Percentiles rank a stretch among this genome's conserved stretches.
Conservation (phyloP, 805 yeast species). For the Candida ortonii region DNA sequence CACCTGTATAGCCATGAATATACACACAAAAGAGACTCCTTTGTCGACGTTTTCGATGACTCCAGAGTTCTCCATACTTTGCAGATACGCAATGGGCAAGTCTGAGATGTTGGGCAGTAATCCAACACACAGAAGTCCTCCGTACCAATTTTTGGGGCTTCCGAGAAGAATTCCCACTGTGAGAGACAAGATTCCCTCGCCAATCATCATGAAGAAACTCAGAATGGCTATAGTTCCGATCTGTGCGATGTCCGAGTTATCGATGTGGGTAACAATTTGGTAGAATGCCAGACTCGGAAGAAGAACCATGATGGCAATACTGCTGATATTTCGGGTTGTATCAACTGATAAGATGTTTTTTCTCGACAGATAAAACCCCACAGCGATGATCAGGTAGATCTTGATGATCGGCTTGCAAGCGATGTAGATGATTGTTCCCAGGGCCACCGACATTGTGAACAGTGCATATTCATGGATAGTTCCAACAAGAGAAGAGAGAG, state of each 20-base stretch:
- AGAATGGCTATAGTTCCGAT: conserved; percentile 63
- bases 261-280: conserved; percentile 64
- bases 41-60: conserved; percentile 58
- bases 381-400: conserved; percentile 65
- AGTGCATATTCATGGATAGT: background rate
- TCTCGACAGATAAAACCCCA: conserved; percentile 65
- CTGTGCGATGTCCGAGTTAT: conserved; percentile 64
- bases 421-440: conserved; percentile 70
- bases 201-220: conserved; percentile 40
- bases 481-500: too few relatives aligned
- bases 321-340: conserved; percentile 66
- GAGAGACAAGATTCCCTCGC: conserved; percentile 44
- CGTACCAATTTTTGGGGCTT: conserved; percentile 70
- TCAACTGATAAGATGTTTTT: conserved; percentile 63
- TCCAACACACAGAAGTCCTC: conserved; percentile 69
- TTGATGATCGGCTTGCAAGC: conserved; percentile 86
- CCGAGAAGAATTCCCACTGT: conserved; percentile 47
- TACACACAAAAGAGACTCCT: conserved; percentile 83
- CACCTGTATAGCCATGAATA: conserved; percentile 67
- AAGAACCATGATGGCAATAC: conserved; percentile 62
- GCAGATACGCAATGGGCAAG: conserved; percentile 80
- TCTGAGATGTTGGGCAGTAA: conserved; percentile 78
- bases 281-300: conserved; percentile 75
- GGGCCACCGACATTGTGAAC: conserved; percentile 19
- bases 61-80: conserved; percentile 64